Evolutionary conservation across 2,329 filamentous ascomycete genomes (phyloP), one percentile per base, ranked within the genome.

Genomic region (Zopfia rhizophila): DNA sequence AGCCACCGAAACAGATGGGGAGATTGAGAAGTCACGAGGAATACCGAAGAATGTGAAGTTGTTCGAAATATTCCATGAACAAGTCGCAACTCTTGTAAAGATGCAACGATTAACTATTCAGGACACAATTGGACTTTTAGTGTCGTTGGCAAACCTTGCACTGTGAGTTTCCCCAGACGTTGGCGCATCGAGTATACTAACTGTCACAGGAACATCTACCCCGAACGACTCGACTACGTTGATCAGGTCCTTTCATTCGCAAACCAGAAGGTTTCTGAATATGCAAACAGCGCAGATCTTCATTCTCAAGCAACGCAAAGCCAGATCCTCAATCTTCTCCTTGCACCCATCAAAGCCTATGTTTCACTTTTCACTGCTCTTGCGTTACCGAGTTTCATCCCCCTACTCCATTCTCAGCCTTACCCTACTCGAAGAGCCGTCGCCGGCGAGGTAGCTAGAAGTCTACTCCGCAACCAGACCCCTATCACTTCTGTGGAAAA

Each of bases 31-130:
- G 62, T 70, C 67, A 17, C 74, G 77, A 37, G 79, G 83, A 14
- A 89, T 91, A 56, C 87, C 88, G 1, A 82, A 86, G 39, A 87
- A 91, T 61, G 86, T 96, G 46, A 93, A 90, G 73, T 83, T 99
- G 17, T 97, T 97, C 71, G 92, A 97, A 73, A 90, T 97, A 48
- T 99, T 97, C 79, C 96, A 97, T 66, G 88, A 91, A 38, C 94
- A 97, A 72, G 94, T 97, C 52, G 89, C 95, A 66, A 92, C 93
- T 63, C 79, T 99, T 38, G 92, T 97, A 52, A 93, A 91, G 72
- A 90, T 89, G 39, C 91, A 97, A 65, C 87, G 91, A 58, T 80
- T 99, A 39, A 89, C 92, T 1, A 93, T 99, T 55, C 91, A 96
- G 70, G 95, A 99, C 69, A 96, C 90, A 13, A 94, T 96, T 60